Evolutionary conservation across 78 protist species (phyloP), one percentile per base, ranked within the genome.

Genomic region (Guillardia theta): DNA sequence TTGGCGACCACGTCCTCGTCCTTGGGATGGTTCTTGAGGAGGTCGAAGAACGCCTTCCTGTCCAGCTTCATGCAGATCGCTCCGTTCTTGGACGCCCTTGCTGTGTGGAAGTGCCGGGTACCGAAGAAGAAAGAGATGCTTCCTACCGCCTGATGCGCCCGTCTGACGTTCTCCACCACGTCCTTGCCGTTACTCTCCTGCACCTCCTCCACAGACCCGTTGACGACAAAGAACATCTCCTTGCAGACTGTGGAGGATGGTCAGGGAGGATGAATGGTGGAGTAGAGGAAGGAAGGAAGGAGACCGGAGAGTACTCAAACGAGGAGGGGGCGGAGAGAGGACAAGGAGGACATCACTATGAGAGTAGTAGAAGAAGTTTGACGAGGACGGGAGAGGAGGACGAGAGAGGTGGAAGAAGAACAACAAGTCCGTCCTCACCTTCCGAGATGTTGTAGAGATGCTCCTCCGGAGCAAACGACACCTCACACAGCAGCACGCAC

Each of bases 401-500:
- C 21, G 39, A 6, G 70, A 58, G 2, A 30, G 70, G 27, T 24
- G 33, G 87, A 15, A 27, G 87, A 10, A 36, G 41, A 15, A 24
- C 6, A 15, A 37, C 47, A 15, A n/a, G n/a, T n/a, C n/a, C n/a
- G n/a, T n/a, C n/a, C n/a, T 19, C 87, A 36, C 27, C 22, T 36
- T 24, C 87, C 47, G 45, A 36, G 39, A 24, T 24, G 87, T 43
- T 37, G 87, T 24, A 78, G 33, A 78, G 50, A 15, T 24, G 18
- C 1, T 78, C 90, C 8, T 78, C 90, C 39, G 90, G 90, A 4
- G 90, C 18, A n/a, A 78, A 78, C 43, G 3, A 21, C 19, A 43
- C 90, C 90, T 78, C 90, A 48, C 53, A 30, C 48, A 78, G 47
- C 43, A 78, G 90, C 33, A 37, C 90, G 50, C 48, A 27, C 53